Conservation (phyloP, 1,284 basidiomycete species). For the Apiotrichum montevideense region DNA sequence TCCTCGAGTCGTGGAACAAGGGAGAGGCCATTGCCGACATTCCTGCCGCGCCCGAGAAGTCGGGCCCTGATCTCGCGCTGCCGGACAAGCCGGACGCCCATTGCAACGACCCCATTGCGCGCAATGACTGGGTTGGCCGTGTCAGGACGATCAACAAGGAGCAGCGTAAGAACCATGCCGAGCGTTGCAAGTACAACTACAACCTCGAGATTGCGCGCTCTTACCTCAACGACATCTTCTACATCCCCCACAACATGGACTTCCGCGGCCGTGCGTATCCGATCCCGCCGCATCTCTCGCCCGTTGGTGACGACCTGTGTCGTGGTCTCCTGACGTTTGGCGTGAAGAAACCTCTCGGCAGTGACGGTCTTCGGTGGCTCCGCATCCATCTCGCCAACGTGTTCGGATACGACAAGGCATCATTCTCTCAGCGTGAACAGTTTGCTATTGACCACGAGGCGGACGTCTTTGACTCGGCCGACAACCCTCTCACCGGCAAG, state of each 20-base stretch:
- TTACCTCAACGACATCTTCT: conserved; percentile 61
- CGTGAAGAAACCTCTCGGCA: conserved; percentile 71
- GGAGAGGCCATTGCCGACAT: conserved; percentile 69
- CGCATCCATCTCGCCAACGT: conserved; percentile 92
- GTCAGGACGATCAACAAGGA: conserved; percentile 59
- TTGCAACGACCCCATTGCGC: conserved; percentile 62
- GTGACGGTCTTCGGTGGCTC: conserved; percentile 73
- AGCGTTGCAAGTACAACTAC: conserved; percentile 91
- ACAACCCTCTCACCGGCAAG: conserved; percentile 69
- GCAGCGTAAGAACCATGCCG: conserved; percentile 77
- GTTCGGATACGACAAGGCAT: conserved; percentile 91
- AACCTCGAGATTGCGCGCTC: conserved; percentile 94
- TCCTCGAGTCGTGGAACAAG: conserved; percentile 75
- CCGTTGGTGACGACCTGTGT: conserved; percentile 91
- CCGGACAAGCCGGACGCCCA: conserved; percentile 61
- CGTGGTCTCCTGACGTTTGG: conserved; percentile 84
- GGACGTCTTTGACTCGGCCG: conserved; percentile 76
- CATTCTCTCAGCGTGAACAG: conserved; percentile 78
- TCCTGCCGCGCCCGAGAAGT: conserved; percentile 55
- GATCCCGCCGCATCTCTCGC: conserved; percentile 90
- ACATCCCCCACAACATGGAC: conserved; percentile 94
- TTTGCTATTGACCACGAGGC: conserved; percentile 71
- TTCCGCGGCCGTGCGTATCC: conserved; percentile 98
- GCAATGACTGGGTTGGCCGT: conserved; percentile 57
- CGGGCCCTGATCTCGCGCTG: conserved; percentile 21